Conservation (phyloP, 2,329 filamentous ascomycete species). For the Ophiostoma sp. region DNA sequence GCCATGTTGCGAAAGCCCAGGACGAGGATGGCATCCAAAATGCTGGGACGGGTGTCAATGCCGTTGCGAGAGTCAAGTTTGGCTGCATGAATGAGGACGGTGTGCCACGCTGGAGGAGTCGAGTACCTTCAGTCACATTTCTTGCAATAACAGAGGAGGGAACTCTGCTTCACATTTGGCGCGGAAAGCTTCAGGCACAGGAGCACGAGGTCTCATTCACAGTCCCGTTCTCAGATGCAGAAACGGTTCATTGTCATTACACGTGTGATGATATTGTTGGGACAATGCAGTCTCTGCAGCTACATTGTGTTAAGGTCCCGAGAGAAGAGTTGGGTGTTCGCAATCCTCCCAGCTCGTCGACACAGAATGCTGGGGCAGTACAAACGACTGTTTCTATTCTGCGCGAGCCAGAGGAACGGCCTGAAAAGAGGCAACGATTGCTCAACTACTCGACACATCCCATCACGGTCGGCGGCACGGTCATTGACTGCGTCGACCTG, state of each 20-base stretch:
- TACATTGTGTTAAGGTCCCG: conserved; percentile 23
- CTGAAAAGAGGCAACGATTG: background rate
- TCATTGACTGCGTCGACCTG: conserved; percentile 28
- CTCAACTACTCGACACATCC: conserved; percentile 2
- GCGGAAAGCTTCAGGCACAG: conserved; percentile 60
- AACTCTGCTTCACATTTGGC: conserved; percentile 66
- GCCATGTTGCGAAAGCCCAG: conserved; percentile 29
- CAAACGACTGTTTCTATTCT: background rate
- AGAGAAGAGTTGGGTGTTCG: background rate
- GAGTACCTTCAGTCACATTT: conserved; percentile 68
- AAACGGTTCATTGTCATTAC: conserved; percentile 66
- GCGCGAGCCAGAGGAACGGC: background rate
- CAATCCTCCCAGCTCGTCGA: background rate
- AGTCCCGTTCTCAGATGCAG: conserved; percentile 53
- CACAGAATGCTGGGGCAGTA: background rate
- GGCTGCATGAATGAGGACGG: conserved; percentile 68
- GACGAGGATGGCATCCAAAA: conserved; percentile 28
- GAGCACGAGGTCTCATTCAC: conserved; percentile 58
- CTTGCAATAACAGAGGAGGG: conserved; percentile 72
- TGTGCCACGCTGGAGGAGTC: conserved; percentile 63
- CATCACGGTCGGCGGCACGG: background rate
- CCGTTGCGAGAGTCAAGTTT: conserved; percentile 57
- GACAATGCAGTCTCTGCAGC: conserved; percentile 44
- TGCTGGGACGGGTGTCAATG: conserved; percentile 38
- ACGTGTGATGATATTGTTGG: conserved; percentile 85